phyloP scores from a whole-genome alignment of 129 eudicot species.

The Flaveria trinervia region DNA sequence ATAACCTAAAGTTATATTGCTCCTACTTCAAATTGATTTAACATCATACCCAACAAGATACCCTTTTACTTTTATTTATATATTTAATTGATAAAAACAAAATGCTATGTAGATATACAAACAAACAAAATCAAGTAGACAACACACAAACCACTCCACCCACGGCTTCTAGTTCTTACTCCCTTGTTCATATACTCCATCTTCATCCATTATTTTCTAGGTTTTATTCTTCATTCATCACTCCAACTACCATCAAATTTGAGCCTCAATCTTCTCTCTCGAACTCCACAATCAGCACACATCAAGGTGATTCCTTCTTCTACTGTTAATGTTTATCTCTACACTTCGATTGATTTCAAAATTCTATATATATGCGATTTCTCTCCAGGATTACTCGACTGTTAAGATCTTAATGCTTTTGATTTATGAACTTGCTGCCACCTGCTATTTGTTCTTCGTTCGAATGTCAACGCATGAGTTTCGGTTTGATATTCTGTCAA shows the following conservation, averaged over 20 bases:
- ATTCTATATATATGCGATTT: background rate
- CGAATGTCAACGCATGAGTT: constrained; percentile 18
- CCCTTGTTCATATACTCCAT: background rate
- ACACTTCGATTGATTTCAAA: background rate
- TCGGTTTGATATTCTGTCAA: background rate
- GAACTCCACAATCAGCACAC: background rate
- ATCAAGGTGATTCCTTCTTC: constrained; percentile 17
- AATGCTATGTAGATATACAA: background rate
- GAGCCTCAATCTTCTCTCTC: background rate
- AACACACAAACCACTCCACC: background rate
- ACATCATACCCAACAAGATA: too few relatives aligned
- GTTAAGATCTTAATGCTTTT: constrained; percentile 7
- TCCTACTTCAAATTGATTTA: too few relatives aligned
- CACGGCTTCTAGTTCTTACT: constrained; percentile 14
- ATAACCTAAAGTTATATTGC: too few relatives aligned
- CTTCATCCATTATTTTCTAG: background rate
- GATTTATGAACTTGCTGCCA: background rate
- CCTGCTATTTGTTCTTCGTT: background rate
- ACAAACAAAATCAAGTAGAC: constrained; percentile 6
- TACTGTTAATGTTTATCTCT: background rate
- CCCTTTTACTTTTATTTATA: too few relatives aligned
- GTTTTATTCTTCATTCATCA: constrained; percentile 7
- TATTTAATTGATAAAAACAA: background rate
- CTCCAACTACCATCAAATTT: background rate
- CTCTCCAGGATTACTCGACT: background rate